Conservation (phyloP, 2,329 filamentous ascomycete genomes). For the Trichoderma sp. region DNA sequence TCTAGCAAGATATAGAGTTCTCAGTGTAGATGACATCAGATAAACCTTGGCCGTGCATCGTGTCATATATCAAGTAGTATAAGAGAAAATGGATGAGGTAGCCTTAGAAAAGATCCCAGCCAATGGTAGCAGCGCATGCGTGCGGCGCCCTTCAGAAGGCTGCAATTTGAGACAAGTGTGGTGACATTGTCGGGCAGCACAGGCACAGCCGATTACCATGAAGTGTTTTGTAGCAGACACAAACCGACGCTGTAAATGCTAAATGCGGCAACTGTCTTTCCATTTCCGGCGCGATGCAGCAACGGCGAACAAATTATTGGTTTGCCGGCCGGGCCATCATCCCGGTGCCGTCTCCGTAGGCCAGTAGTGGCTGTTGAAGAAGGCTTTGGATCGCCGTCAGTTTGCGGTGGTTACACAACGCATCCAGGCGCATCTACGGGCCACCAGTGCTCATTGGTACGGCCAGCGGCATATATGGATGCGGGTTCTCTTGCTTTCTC, state of each 20-base stretch:
- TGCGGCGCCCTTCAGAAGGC: neutral
- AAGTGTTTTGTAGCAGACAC: neutral
- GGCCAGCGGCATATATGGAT: neutral
- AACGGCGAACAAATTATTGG: neutral
- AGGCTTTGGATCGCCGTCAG: slow-evolving; percentile 11
- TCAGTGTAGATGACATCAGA: neutral
- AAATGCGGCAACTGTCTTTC: slow-evolving; percentile 10
- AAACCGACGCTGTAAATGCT: slow-evolving; percentile 5
- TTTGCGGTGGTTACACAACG: slow-evolving; percentile 11
- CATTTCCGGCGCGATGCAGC: slow-evolving; percentile 9
- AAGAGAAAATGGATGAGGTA: neutral
- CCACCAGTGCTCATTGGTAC: neutral
- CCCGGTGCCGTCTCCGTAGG: slow-evolving; percentile 7
- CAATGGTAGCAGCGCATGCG: slow-evolving; percentile 3
- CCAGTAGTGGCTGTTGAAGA: slow-evolving; percentile 3
- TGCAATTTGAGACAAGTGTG: neutral
- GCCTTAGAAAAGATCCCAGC: neutral
- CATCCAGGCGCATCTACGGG: neutral
- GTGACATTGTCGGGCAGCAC: slow-evolving; percentile 8
- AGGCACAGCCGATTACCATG: neutral
- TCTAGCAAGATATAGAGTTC: neutral
- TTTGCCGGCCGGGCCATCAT: neutral
- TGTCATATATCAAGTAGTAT: neutral
- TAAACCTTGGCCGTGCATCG: neutral
- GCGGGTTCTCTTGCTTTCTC: neutral